Base-by-base conservation (phyloP, 1,139 yeast species). In the Suhomyces chickasaworum region DNA sequence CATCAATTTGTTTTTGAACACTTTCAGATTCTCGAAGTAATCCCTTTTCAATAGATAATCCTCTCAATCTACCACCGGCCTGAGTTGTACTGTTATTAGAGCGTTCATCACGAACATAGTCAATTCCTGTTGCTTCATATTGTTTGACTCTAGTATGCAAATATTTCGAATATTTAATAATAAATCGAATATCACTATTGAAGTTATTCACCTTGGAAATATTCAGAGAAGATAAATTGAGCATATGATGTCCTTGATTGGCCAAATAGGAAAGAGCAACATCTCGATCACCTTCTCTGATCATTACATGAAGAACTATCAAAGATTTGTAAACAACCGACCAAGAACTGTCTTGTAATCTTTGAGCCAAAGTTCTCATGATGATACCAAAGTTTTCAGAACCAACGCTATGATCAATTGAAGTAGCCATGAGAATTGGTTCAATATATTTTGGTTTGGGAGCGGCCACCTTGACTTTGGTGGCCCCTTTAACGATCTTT, bases 381-480 rank as follows among this genome's bases (percentile, higher is more conserved):
- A 90, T 84, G 15, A 84, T 80, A 47, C 77, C 75, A 58, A 91
- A 81, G 55, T 86, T 84, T 30, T 80, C 84, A 13, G 80, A 67
- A 22, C 66, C 71, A 1, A 66, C 59, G 7, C 65, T 58, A 51
- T 70, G 74, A 47, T 71, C 75, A 33, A 65, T 60, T 50, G 70
- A 68, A 0, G 97, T 89, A 4, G 95, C 86, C 73, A 86, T 78
- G 41, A 93, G 76, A 47, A 93, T 88, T 1, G 98, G 98, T 66
- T 90, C 97, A 47, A 91, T 85, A 63, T 93, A 95, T 64, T 95
- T 93, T 37, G 95, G 86, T 69, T 93, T 93, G 13, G 99, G 99
- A 22, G 98, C 97, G n/a, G 99, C 98, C 70, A 90, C 82, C 78
- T 83, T 71, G 45, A 73, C 69, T 54, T 73, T 74, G 50, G 80